phyloP scores from a whole-genome alignment of 768 basidiomycete genomes.

The Daedalea quercina region DNA sequence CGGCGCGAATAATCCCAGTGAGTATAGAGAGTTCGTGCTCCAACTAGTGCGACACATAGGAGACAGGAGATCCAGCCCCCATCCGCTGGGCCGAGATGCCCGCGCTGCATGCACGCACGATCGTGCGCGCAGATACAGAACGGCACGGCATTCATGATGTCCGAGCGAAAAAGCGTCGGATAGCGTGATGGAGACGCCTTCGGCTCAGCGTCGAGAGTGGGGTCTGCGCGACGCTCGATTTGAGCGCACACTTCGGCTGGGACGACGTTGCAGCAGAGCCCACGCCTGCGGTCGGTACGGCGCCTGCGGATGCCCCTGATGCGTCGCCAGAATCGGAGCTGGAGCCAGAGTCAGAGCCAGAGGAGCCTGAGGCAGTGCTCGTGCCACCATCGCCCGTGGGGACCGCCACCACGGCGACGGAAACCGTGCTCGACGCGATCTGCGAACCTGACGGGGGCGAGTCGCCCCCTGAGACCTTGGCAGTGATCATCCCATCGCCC shows the following conservation, averaged over 20 bases:
- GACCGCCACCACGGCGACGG: neutral
- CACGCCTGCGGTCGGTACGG: conserved; percentile 4
- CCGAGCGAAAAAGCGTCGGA: neutral
- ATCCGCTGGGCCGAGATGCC: neutral
- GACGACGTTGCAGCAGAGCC: neutral
- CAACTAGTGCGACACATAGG: neutral
- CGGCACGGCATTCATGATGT: neutral
- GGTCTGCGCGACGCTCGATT: neutral
- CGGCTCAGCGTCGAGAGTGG: neutral
- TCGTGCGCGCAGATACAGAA: neutral
- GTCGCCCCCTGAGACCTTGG: conserved; percentile 6
- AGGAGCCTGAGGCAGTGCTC: neutral
- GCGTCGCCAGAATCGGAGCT: conserved; percentile 4
- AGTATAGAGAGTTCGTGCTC: neutral
- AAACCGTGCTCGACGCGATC: neutral
- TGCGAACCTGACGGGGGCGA: conserved; percentile 14
- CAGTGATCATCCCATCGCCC: conserved; percentile 8
- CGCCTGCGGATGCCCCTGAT: conserved; percentile 2
- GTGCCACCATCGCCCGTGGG: neutral
- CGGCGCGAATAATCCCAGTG: neutral
- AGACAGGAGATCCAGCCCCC: neutral
- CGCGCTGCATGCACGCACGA: neutral
- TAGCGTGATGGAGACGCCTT: neutral
- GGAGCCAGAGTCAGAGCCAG: conserved; percentile 1
- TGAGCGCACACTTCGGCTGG: neutral